These are phyloP conservation scores for Salix suchowensis DNA, from an alignment of 345 rosid species.

Conservation along the genomic window DNA sequence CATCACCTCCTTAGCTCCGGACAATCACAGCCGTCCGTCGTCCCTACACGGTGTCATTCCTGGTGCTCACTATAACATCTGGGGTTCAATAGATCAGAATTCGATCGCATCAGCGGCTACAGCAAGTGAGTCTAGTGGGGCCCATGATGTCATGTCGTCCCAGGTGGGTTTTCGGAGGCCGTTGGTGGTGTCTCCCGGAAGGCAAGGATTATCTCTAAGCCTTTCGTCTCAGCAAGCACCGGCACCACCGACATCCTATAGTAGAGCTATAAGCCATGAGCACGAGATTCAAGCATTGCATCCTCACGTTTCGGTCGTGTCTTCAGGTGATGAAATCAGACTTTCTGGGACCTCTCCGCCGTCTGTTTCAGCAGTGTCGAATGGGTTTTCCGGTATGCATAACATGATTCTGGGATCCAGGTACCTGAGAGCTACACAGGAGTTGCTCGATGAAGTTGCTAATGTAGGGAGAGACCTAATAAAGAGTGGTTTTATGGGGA, in stretches of 20 bases:
- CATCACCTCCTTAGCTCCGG: constrained; percentile 13
- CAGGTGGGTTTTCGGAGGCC: constrained; percentile 18
- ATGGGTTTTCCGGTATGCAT: constrained; percentile 33
- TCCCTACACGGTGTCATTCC: constrained; percentile 23
- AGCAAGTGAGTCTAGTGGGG: constrained; percentile 6
- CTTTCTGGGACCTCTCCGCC: constrained; percentile 37
- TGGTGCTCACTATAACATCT: constrained; percentile 25
- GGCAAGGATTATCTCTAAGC: constrained; percentile 46
- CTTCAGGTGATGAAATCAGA: constrained; percentile 24
- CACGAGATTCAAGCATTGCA: constrained; percentile 11
- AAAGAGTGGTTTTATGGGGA: constrained; percentile 17
- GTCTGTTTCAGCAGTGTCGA: constrained; percentile 37
- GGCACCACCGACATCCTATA: constrained; percentile 8
- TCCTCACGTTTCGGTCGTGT: constrained; percentile 4
- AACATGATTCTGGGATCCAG: constrained; percentile 40
- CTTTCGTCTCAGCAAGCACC: constrained; percentile 31
- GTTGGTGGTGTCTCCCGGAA: constrained; percentile 16
- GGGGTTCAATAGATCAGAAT: constrained; percentile 34
- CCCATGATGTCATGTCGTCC: constrained; percentile 5
- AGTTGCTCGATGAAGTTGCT: constrained; percentile 66
- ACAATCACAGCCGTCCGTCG: constrained; percentile 25
- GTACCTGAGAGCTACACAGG: constrained; percentile 69
- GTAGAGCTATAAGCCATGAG: constrained; percentile 11
- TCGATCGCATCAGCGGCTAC: constrained; percentile 20
- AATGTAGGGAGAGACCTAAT: constrained; percentile 33